Evolutionary conservation across 441 rosid genomes (phyloP), one percentile per base, ranked within the genome.

Genomic region (Gossypium armourianum): DNA sequence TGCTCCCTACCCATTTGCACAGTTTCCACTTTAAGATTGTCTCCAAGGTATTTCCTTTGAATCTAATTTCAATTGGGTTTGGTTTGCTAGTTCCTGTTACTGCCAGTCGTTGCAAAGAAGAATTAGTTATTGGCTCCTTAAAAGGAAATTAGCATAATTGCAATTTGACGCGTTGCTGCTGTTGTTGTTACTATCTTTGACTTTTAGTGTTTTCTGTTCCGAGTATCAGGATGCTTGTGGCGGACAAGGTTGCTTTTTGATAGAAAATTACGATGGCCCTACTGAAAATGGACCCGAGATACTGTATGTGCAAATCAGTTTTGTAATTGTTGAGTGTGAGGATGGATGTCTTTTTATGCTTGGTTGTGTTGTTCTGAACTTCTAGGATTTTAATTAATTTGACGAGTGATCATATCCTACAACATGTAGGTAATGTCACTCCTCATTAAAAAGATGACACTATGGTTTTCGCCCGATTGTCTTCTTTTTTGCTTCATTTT

Each of bases 161-260:
- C 29, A 13, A 57, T 8, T 70, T 69, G 36, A 62, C 21, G 0
- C 12, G 13, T 45, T 62, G 24, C 29, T 24, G 6, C 53, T 17
- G 9, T 4, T 61, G 26, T 16, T 55, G 20, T 20, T 62, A 36
- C 68, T 9, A 9, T 21, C 16, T 43, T 12, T 74, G 2, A 55
- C 50, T n/a, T 66, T 80, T 63, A 72, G 52, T 60, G 21, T 68
- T 79, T 68, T 68, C 58, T 21, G 21, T 72, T 81, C 20, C 64
- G 52, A 58, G 63, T 64, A 68, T 58, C 90, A 94, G 97, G 96
- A 92, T 78, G 84, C 70, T 76, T 94, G 97, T 75, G 86, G 90
- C 63, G 96, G 96, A 50, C 72, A 62, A 54, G 84, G 85, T 78
- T 94, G 97, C 81, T 94, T 88, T 80, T 20, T 86, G 68, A 84